These are phyloP conservation scores for Colletotrichum filicis DNA, from an alignment of 2,329 filamentous ascomycete species.

Conservation along the genomic window DNA sequence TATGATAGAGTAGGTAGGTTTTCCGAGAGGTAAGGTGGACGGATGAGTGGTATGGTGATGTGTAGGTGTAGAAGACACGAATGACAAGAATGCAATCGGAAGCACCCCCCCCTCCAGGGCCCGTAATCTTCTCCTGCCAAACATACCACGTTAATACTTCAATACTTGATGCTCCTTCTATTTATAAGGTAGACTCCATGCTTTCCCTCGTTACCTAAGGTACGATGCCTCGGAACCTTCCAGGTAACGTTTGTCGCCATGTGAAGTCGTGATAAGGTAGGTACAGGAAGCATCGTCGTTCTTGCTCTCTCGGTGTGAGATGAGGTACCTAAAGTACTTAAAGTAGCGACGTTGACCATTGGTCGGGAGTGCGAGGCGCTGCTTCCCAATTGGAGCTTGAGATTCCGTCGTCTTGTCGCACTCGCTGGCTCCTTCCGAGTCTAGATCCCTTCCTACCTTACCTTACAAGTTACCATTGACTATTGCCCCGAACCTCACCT, in stretches of 20 bases:
- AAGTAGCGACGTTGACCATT: neutral
- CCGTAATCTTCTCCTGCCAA: neutral
- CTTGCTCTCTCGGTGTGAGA: neutral
- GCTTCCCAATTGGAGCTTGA: neutral
- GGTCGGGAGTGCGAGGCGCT: neutral
- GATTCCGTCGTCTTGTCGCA: neutral
- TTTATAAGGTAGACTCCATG: neutral
- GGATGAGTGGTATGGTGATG: too few species aligned
- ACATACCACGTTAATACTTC: too few species aligned
- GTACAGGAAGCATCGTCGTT: neutral
- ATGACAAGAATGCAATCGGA: neutral
- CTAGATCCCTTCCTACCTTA: neutral
- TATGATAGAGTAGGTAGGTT: neutral
- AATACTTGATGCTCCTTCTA: neutral
- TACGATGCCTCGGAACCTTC: too few species aligned
- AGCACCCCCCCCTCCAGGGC: too few species aligned
- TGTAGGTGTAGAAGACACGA: neutral
- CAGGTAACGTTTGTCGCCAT: neutral
- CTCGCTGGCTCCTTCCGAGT: neutral
- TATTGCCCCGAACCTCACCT: neutral
- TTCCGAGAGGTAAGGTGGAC: too few species aligned
- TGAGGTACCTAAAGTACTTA: neutral
- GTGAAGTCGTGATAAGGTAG: conserved; percentile 9
- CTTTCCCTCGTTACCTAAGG: neutral
- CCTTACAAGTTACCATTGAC: too few species aligned